Evolutionary conservation across 768 basidiomycete species (phyloP).

Genomic region (Leccinum pellstonianum): DNA sequence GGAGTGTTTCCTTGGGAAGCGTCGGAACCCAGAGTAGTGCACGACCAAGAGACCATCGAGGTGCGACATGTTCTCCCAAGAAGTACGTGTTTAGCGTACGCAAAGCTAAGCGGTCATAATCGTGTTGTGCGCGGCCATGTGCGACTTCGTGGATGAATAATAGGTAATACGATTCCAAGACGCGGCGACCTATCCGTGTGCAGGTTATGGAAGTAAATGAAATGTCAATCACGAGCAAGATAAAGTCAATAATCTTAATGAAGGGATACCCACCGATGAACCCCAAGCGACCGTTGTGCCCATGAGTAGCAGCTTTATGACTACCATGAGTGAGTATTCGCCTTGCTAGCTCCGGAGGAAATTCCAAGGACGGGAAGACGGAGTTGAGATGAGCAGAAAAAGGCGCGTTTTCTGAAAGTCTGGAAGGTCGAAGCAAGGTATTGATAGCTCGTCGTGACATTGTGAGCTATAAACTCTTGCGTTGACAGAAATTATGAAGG

Average conservation of each 20-base stretch:
- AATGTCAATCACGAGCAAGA: conserved; percentile 1
- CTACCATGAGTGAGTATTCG: conserved; percentile 78
- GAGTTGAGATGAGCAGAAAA: conserved; percentile 58
- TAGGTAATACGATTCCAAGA: conserved; percentile 71
- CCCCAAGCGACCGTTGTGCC: conserved; percentile 69
- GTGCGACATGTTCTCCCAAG: conserved; percentile 72
- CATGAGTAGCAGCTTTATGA: conserved; percentile 60
- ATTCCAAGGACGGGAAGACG: conserved; percentile 64
- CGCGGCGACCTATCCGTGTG: conserved; percentile 60
- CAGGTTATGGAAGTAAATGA: neutral
- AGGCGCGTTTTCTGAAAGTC: conserved; percentile 16
- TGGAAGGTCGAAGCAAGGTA: neutral
- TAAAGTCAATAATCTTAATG: neutral
- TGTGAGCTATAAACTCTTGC: too few species aligned
- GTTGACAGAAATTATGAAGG: too few species aligned
- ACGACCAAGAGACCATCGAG: conserved; percentile 70
- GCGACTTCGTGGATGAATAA: conserved; percentile 65
- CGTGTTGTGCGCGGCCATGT: conserved; percentile 45
- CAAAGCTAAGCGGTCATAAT: conserved; percentile 56
- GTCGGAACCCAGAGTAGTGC: conserved; percentile 77
- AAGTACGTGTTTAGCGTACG: conserved; percentile 66
- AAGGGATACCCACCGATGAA: conserved; percentile 57
- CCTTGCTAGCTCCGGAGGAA: conserved; percentile 67
- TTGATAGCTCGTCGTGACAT: too few species aligned
- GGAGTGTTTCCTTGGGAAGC: conserved; percentile 38